Evolutionary conservation across 306 rosid species (phyloP).

Genomic region (Quercus parvula): DNA sequence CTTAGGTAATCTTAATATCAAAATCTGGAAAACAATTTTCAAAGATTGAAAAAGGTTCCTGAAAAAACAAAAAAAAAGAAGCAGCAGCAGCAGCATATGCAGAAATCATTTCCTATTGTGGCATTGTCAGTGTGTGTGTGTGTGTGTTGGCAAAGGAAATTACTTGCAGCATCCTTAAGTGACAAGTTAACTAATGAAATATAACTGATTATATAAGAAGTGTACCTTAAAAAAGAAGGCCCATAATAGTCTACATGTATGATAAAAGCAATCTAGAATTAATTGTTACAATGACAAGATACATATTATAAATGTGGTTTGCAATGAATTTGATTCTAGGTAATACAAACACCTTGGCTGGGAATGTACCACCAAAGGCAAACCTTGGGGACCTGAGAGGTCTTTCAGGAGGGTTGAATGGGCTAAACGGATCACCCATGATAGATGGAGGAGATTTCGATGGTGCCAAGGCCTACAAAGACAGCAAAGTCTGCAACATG

Average conservation of each 20-base stretch:
- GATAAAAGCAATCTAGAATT: slow-evolving; percentile 13
- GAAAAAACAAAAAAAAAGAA: too few species aligned
- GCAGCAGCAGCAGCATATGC: too few species aligned
- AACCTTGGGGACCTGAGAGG: slow-evolving; percentile 98
- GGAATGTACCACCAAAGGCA: slow-evolving; percentile 99
- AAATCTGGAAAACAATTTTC: too few species aligned
- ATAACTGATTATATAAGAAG: too few species aligned
- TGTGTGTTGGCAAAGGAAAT: too few species aligned
- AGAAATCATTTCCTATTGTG: too few species aligned
- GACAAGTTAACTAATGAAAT: too few species aligned
- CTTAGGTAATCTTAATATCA: too few species aligned
- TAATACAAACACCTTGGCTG: slow-evolving; percentile 95
- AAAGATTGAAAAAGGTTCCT: too few species aligned
- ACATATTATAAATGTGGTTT: slow-evolving; percentile 19
- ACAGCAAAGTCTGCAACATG: slow-evolving; percentile 99
- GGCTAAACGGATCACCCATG: slow-evolving; percentile 86
- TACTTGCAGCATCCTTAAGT: too few species aligned
- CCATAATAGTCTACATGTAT: not conserved
- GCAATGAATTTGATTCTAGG: slow-evolving; percentile 42
- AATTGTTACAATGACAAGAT: slow-evolving; percentile 18
- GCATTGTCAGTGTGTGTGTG: too few species aligned
- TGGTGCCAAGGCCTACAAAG: slow-evolving; percentile 99
- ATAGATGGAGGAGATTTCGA: slow-evolving; percentile 92
- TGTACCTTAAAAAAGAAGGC: too few species aligned
- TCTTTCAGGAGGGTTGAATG: slow-evolving; percentile 75